Base-by-base conservation (phyloP, 306 rosid genomes). In the Trifolium dubium region DNA sequence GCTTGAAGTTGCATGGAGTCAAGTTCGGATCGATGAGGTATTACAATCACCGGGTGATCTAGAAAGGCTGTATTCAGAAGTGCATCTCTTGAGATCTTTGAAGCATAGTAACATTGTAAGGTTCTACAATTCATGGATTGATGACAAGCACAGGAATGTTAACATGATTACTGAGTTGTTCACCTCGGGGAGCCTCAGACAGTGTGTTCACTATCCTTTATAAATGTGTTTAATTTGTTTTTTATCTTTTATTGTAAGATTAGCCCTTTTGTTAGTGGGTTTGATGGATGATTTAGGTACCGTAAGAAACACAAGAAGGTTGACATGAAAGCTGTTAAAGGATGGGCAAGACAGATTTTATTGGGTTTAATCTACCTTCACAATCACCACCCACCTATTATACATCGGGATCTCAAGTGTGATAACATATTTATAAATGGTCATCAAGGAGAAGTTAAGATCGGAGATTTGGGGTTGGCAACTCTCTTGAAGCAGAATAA, bases 91-190 rank as follows among this genome's bases (percentile, higher is more conserved):
- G 80, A 87, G 85, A 77, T 83, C 89, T 14, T 74, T 92, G 73
- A 83, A 81, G 67, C 94, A 92, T 64, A 84, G 83, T 49, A 87
- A 89, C 65, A 90, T 92, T 51, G 81, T 92, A 43, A 88, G 77
- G 84, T 88, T 92, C 83, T 86, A 83, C 53, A 83, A 86, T 83
- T 89, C 98, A 6, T 92, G 98, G 98, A 87, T 90, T 72, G 95
- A 90, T 83, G 88, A 87, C 70, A 84, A 89, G 73, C 82, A 76
- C 68, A 85, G 84, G 77, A 92, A 90, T 56, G 83, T 92, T 56
- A 92, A 92, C 87, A 88, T 92, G 83, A 92, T 92, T 54, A 89
- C 97, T 2, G 97, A 89, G 88, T 85, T 92, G 73, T 92, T 89
- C 86, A 86, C 96, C 71, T 66, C 71, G 23, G 71, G 71, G 55